Evolutionary conservation across 305 asterid species (phyloP), one percentile per base, ranked within the genome.

Genomic region (Fraxinus nigra): DNA sequence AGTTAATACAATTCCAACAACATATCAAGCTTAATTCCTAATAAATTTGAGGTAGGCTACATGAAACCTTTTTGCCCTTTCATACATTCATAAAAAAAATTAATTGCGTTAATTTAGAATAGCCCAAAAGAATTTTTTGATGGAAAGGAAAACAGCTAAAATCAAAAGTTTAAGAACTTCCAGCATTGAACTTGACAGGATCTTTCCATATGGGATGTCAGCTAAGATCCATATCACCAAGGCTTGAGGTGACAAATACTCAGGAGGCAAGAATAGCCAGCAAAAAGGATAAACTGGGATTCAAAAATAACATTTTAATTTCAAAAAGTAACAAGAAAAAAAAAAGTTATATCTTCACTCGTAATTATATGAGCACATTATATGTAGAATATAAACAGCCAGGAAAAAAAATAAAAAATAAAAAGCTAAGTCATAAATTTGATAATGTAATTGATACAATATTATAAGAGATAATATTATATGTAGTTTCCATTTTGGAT

Each of bases 241-340:
- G 78, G 61, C 75, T 76, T 63, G 32, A 8, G 77, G 48, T 20
- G 73, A 65, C 81, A 67, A 70, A 33, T 46, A 75, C 37, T 40
- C 35, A 79, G 46, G 74, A 33, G 26, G 30, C 20, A 14, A 67
- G 75, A 79, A 72, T 46, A 56, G 46, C 65, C 75, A 78, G 70
- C 14, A 63, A 24, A 63, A 63, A 63, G 7, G 28, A 26, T 7
- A 63, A 24, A 24, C 22, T 65, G 26, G 18, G 13, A 65, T 65
- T 26, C 2, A 2, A 65, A 26, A 65, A 28, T 65, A 61, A 7
- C 70, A 61, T 61, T 61, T 65, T 65, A 26, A 65, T 10, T 65
- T 65, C 0, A 65, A 26, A 65, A 65, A 26, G 14, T 22, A n/a
- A 65, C 35, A 24, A 20, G 13, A 20, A 7, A 20, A 61, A 59